Conservation (phyloP, 2,329 filamentous ascomycete genomes). For the Paraphaeosphaeria sporulosa region DNA sequence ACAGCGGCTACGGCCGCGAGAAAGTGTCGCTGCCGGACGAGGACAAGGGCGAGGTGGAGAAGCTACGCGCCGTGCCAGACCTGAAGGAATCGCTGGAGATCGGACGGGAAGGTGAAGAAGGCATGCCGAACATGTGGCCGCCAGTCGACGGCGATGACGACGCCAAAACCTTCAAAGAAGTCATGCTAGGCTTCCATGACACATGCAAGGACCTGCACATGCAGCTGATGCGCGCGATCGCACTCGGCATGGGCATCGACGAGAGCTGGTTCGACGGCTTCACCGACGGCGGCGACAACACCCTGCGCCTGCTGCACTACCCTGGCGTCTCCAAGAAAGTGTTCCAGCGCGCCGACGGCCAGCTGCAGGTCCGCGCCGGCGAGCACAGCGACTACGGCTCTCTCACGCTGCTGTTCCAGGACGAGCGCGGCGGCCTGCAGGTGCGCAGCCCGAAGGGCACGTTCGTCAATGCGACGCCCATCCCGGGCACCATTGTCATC, state of each 20-base stretch:
- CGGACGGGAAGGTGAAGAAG: slow-evolving; percentile 66
- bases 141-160: slow-evolving; percentile 57
- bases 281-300: slow-evolving; percentile 63
- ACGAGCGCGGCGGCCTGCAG: slow-evolving; percentile 64
- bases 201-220: slow-evolving; percentile 77
- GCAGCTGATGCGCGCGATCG: slow-evolving; percentile 84
- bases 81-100: slow-evolving; percentile 69
- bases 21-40: slow-evolving; percentile 46
- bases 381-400: slow-evolving; percentile 74
- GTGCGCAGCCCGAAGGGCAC: slow-evolving; percentile 75
- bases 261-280: slow-evolving; percentile 78
- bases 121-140: slow-evolving; percentile 81
- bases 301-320: slow-evolving; percentile 77
- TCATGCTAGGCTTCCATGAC: slow-evolving; percentile 78
- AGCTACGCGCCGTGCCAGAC: slow-evolving; percentile 49
- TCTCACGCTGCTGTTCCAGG: slow-evolving; percentile 57
- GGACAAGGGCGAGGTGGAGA: slow-evolving; percentile 45
- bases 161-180: slow-evolving; percentile 69
- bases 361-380: slow-evolving; percentile 78
- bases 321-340: slow-evolving; percentile 71
- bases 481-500: slow-evolving; percentile 81
- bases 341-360: slow-evolving; percentile 70
- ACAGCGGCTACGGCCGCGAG: slow-evolving; percentile 55
- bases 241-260: slow-evolving; percentile 77
- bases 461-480: slow-evolving; percentile 85